Base-by-base conservation (phyloP, 2,329 filamentous ascomycete species). In the Xylaria sp. region DNA sequence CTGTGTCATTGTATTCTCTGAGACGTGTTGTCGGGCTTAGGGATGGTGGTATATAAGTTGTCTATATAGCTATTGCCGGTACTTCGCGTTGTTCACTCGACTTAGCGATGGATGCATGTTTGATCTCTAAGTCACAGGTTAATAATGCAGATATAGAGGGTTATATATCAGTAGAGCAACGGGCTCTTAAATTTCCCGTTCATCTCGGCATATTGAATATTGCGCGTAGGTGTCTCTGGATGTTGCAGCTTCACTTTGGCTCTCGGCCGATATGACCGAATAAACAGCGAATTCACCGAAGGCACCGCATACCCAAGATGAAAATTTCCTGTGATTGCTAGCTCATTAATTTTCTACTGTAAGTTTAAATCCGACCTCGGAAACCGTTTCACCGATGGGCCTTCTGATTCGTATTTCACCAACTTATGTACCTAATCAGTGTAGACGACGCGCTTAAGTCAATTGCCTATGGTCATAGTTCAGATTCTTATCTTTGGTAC, bases 1-100 rank as follows among this genome's bases (percentile, higher is more conserved):
- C 35, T 21, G 57, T 17, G 64, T 73, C 37, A 74, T 70, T 35
- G 14, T 49, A 28, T 42, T 55, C 19, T 50, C 28, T 4, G 17
- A 12, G 8, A 17, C 17, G 69, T 54, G 69, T 19, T 6, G 42
- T 31, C 17, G 7, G 17, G 23, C 46, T 19, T 0, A 2, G 19
- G 23, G 19, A 14, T n/a, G 12, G 33, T 3, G 5, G 19, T 19
- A 7, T 1, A 5, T 43, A 9, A 21, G 19, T n/a, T 25, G n/a
- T 54, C 14, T 14, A 17, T 4, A 11, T 31, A 37, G 25, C 19
- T 14, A 35, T 47, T n/a, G 33, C 6, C 35, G n/a, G n/a, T n/a
- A n/a, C n/a, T n/a, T n/a, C n/a, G n/a, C n/a, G 15, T 42, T 46
- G 31, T 15, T 49, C 25, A 21, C 21, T 57, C 17, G 40, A 17